A percentile compares a stretch with the other conserved stretches of the same genome.
Evolutionary conservation across 495 filamentous ascomycete species (phyloP).

Genomic region (Echria macrotheca): DNA sequence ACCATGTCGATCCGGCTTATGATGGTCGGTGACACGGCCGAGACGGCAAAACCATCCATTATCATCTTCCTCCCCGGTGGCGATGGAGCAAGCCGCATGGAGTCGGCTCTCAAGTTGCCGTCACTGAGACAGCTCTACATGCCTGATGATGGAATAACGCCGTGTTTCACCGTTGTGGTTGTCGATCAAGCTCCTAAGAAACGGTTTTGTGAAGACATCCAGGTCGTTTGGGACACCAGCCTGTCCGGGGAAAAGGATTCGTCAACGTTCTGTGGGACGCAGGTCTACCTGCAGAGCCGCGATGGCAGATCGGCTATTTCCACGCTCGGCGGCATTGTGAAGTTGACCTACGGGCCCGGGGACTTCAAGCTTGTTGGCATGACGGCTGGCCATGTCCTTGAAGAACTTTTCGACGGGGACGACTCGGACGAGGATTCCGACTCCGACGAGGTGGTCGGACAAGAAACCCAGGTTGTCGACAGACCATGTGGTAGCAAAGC

Average conservation of each 20-base stretch:
- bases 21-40: background rate
- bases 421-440: background rate
- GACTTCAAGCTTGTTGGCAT: conserved; percentile 14
- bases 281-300: background rate
- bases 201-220: conserved; percentile 2
- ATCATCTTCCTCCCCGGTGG: conserved; percentile 12
- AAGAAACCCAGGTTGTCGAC: background rate
- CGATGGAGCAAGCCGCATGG: background rate
- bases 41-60: conserved; percentile 3
- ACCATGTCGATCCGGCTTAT: conserved; percentile 9
- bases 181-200: conserved; percentile 7
- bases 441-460: background rate
- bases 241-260: background rate
- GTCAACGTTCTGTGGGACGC: conserved; percentile 11
- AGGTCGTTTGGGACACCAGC: conserved; percentile 7
- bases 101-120: background rate
- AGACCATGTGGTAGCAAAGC: background rate
- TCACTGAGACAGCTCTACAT: conserved; percentile 9
- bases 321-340: conserved; percentile 17
- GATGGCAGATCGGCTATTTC: background rate
- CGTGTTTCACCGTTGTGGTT: conserved; percentile 9
- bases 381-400: conserved; percentile 17
- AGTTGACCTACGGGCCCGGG: conserved; percentile 9
- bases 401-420: conserved; percentile 1
- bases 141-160: conserved; percentile 12